phyloP scores from a whole-genome alignment of 306 rosid genomes.

The Chamaecrista fasciculata region DNA sequence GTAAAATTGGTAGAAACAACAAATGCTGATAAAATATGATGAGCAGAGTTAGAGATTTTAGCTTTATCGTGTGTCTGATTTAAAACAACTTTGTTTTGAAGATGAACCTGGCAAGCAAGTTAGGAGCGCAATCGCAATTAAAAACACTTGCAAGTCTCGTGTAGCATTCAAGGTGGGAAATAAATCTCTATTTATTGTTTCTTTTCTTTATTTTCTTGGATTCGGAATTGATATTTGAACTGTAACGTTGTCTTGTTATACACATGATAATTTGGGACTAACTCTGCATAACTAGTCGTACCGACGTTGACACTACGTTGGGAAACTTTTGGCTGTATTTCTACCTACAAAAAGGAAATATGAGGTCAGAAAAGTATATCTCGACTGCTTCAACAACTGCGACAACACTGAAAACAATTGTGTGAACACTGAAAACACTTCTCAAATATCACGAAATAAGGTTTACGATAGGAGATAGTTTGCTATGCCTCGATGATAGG shows the following conservation, averaged over 20 bases:
- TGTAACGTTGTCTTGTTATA: conserved; percentile 3
- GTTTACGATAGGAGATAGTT: conserved; percentile 15
- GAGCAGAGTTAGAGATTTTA: conserved; percentile 26
- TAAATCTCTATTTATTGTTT: conserved; percentile 11
- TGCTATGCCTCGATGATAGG: not conserved
- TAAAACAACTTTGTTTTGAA: conserved; percentile 41
- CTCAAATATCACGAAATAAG: not conserved
- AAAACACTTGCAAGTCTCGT: conserved; percentile 83
- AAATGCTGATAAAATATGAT: not conserved
- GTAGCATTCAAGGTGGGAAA: conserved; percentile 89
- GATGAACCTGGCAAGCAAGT: conserved; percentile 99
- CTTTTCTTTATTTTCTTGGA: not conserved
- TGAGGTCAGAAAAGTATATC: not conserved
- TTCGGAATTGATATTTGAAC: conserved; percentile 8
- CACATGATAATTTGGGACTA: not conserved
- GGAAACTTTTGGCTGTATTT: conserved; percentile 18
- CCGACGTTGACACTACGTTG: conserved; percentile 4
- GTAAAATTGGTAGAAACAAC: conserved; percentile 16
- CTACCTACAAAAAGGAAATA: conserved; percentile 11
- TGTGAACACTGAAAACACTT: not conserved
- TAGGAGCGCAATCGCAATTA: conserved; percentile 86
- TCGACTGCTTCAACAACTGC: conserved; percentile 13
- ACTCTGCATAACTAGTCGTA: not conserved
- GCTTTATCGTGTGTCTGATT: conserved; percentile 27
- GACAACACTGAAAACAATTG: not conserved